These are phyloP conservation scores for Nitzschia putrida DNA, from an alignment of 108 stramenopile species.

Conservation along the genomic window DNA sequence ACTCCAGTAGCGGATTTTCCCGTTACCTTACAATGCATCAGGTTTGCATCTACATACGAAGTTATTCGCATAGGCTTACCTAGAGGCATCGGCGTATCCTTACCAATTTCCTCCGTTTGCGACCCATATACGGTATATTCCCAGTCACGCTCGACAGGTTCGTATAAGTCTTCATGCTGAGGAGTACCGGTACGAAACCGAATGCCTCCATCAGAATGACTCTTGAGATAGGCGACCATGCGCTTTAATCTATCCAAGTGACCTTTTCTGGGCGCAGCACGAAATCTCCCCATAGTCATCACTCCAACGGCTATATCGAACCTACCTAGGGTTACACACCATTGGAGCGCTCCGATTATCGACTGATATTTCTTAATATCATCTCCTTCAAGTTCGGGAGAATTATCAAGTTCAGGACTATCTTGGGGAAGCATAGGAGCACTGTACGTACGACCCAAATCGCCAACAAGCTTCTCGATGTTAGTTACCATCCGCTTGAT, in stretches of 20 bases:
- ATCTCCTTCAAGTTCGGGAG: no score
- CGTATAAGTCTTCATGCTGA: not conserved
- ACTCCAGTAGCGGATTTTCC: slow-evolving; percentile 9
- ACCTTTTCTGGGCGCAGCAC: slow-evolving; percentile 14
- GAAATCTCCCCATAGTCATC: no score
- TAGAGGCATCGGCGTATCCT: slow-evolving; percentile 22
- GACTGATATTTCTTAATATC: no score
- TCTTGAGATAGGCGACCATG: slow-evolving; percentile 21
- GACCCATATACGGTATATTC: slow-evolving; percentile 9
- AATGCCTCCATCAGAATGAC: slow-evolving; percentile 14
- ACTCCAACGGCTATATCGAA: no score
- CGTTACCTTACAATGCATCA: slow-evolving; percentile 1
- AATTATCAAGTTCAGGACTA: no score
- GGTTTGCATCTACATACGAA: slow-evolving; percentile 32
- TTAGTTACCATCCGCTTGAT: slow-evolving; percentile 21
- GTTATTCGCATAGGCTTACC: slow-evolving; percentile 23
- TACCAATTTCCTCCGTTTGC: slow-evolving; percentile 2
- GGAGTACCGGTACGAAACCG: slow-evolving; percentile 9
- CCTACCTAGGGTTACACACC: no score
- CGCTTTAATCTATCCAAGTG: slow-evolving; percentile 28
- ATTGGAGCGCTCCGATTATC: no score
- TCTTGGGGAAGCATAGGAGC: no score
- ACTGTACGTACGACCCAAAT: no score
- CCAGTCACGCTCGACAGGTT: not conserved
- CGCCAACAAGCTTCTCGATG: no score